Percentiles rank a stretch among this genome's conserved stretches.
These are phyloP conservation scores for Closterium sp. DNA, from an alignment of 139 green algal genomes.

Conservation along the genomic window DNA sequence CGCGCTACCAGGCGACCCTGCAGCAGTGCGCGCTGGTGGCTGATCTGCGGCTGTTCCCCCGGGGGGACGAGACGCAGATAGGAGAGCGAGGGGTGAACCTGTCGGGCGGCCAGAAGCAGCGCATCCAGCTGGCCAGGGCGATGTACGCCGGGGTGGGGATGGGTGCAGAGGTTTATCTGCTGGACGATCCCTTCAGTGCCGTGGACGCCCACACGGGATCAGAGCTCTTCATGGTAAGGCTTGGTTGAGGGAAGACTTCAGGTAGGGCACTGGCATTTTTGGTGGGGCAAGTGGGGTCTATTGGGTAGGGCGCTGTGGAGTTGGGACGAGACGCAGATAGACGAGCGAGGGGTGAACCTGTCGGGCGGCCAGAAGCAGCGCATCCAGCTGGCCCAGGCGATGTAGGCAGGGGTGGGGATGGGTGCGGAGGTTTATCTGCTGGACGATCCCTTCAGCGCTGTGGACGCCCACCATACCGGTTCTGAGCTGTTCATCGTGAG, in stretches of 20 bases:
- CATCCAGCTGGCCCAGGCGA: slow-evolving; percentile 65
- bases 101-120: slow-evolving; percentile 44
- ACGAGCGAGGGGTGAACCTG: slow-evolving; percentile 64
- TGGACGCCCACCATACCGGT: slow-evolving; percentile 47
- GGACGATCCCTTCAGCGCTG: slow-evolving; percentile 54
- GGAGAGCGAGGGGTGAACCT: slow-evolving; percentile 66
- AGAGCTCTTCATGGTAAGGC: slow-evolving; percentile 53
- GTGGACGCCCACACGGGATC: slow-evolving; percentile 48
- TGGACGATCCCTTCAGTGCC: slow-evolving; percentile 54
- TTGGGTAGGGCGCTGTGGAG: too few species aligned
- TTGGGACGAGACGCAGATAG: slow-evolving; percentile 63
- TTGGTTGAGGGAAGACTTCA: too few species aligned
- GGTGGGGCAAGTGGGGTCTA: too few species aligned
- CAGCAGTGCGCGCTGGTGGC: slow-evolving; percentile 12
- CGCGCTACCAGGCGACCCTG: slow-evolving; percentile 14
- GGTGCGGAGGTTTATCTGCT: slow-evolving; percentile 46
- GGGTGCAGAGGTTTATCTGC: slow-evolving; percentile 44
- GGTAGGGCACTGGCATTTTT: too few species aligned
- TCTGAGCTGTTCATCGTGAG: slow-evolving; percentile 52
- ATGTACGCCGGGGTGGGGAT: slow-evolving; percentile 57
- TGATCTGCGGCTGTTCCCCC: slow-evolving; percentile 56
- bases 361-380: slow-evolving; percentile 49
- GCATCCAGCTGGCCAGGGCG: slow-evolving; percentile 65
- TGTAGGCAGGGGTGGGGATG: slow-evolving; percentile 55
- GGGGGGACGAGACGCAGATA: slow-evolving; percentile 67